Conservation (phyloP, 192 early-diverging fungal genomes). For the Linnemannia zychae region DNA sequence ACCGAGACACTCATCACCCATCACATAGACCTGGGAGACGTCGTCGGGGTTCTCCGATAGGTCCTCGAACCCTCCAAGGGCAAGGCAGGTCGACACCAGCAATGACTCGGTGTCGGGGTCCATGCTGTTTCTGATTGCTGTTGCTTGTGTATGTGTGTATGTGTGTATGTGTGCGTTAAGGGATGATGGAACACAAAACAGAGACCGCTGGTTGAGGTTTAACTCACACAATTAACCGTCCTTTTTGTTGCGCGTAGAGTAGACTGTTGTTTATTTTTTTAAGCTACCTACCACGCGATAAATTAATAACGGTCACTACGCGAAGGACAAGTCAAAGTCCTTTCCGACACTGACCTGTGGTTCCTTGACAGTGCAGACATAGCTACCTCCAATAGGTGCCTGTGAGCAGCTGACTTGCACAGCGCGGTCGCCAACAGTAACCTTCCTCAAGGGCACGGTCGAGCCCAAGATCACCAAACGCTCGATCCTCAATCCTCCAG, state of each 20-base stretch:
- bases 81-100: constrained; percentile 84
- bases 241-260: not conserved
- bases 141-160: too few species aligned
- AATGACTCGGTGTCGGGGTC: constrained; percentile 56
- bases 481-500: constrained; percentile 57
- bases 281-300: not conserved
- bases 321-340: constrained; percentile 31
- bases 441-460: constrained; percentile 39
- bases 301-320: constrained; percentile 2
- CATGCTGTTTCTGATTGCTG: constrained; percentile 9
- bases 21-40: constrained; percentile 69
- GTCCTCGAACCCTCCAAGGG: constrained; percentile 84
- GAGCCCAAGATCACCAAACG: constrained; percentile 59
- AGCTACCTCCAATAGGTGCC: constrained; percentile 17
- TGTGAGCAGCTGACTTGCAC: constrained; percentile 52
- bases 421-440: constrained; percentile 40
- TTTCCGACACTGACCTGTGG: constrained; percentile 41
- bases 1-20: constrained; percentile 89
- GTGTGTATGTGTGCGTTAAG: not conserved
- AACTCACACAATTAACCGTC: not conserved
- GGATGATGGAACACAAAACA: not conserved
- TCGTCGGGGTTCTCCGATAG: constrained; percentile 52
- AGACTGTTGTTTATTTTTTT: not conserved
- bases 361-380: constrained; percentile 48
- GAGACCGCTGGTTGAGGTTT: not conserved